These are phyloP conservation scores for Penicillium chermesinum DNA, from an alignment of 495 filamentous ascomycete genomes.

Conservation along the genomic window DNA sequence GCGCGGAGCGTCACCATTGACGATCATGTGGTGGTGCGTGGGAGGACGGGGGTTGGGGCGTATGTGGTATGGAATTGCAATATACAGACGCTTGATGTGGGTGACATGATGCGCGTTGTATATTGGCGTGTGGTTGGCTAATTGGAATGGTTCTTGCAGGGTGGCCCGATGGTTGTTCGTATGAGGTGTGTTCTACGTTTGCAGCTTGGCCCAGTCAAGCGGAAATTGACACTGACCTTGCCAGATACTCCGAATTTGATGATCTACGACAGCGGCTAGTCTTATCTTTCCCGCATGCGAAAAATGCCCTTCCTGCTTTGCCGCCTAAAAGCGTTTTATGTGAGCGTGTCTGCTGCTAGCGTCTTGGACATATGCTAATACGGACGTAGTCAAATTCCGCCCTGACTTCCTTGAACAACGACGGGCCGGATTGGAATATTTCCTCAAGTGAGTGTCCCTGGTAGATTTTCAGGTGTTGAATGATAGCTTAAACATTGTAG, in stretches of 20 bases:
- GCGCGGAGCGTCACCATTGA: constrained; percentile 61
- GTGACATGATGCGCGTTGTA: too few relatives aligned
- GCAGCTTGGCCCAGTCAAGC: neutral
- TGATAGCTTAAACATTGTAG: constrained; percentile 25
- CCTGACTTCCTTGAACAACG: constrained; percentile 63
- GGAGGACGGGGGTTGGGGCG: constrained; percentile 56
- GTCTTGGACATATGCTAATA: constrained; percentile 10
- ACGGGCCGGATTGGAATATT: constrained; percentile 61
- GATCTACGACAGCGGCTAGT: constrained; percentile 54
- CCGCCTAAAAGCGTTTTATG: constrained; percentile 68
- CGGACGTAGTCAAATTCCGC: constrained; percentile 53
- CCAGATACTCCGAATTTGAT: constrained; percentile 70
- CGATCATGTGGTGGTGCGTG: constrained; percentile 61
- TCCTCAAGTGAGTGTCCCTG: constrained; percentile 55
- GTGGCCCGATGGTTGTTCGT: constrained; percentile 54
- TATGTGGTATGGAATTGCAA: constrained; percentile 74
- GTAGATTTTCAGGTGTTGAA: too few relatives aligned
- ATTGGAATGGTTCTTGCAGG: constrained; percentile 33
- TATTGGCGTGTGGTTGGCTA: constrained; percentile 9
- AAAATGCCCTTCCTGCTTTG: constrained; percentile 57
- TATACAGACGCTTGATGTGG: constrained; percentile 64
- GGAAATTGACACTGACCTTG: neutral
- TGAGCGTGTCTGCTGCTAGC: constrained; percentile 33
- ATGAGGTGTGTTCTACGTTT: constrained; percentile 43
- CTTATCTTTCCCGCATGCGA: constrained; percentile 60